These are phyloP conservation scores for Pholiota adiposa DNA, from an alignment of 1,284 basidiomycete species.

Conservation along the genomic window DNA sequence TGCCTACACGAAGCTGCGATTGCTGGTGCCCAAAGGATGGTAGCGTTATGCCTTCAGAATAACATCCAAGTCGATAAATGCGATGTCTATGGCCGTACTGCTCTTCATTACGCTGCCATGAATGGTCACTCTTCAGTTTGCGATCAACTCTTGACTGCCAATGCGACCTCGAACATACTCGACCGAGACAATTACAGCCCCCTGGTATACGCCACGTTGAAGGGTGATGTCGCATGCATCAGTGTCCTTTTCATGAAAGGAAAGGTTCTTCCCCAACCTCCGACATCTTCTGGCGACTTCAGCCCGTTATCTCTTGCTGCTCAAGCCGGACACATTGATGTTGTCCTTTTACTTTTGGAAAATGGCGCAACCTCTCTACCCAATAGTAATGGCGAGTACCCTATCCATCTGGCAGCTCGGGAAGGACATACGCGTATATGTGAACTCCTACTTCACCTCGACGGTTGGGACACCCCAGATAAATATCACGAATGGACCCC, in stretches of 20 bases:
- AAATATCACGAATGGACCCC: slow-evolving; percentile 99
- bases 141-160: slow-evolving; percentile 73
- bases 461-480: slow-evolving; percentile 90
- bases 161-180: slow-evolving; percentile 68
- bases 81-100: slow-evolving; percentile 92
- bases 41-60: slow-evolving; percentile 80
- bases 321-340: slow-evolving; percentile 86
- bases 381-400: slow-evolving; percentile 95
- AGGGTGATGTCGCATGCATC: slow-evolving; percentile 85
- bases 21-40: slow-evolving; percentile 81
- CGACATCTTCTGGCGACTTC: slow-evolving; percentile 68
- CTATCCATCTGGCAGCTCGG: slow-evolving; percentile 97
- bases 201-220: slow-evolving; percentile 90
- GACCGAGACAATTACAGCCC: slow-evolving; percentile 96
- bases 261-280: slow-evolving; percentile 61
- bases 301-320: slow-evolving; percentile 92
- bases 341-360: slow-evolving; percentile 79
- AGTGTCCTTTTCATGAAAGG: slow-evolving; percentile 75
- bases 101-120: slow-evolving; percentile 97
- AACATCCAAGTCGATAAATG: slow-evolving; percentile 69
- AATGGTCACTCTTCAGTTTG: slow-evolving; percentile 85
- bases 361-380: slow-evolving; percentile 81
- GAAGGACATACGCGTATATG: slow-evolving; percentile 91
- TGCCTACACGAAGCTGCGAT: slow-evolving; percentile 96
- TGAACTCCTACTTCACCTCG: slow-evolving; percentile 71